Evolutionary conservation across 2,329 filamentous ascomycete genomes (phyloP).

Genomic region (Trichophyton benhamiae): DNA sequence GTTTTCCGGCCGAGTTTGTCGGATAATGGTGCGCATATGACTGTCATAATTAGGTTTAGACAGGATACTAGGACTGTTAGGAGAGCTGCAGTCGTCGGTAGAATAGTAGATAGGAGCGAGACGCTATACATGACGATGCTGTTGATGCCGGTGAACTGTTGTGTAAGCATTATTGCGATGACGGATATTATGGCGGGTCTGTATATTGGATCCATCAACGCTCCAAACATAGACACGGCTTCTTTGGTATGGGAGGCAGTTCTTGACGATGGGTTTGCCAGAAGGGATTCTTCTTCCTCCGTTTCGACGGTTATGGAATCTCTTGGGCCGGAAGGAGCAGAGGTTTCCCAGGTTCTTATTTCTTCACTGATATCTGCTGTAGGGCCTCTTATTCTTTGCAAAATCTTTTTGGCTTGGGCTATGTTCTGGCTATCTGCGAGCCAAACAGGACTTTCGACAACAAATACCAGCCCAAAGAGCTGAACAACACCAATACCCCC

Average conservation of each 20-base stretch:
- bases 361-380: conserved; percentile 61
- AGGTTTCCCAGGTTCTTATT: conserved; percentile 46
- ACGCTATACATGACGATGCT: conserved; percentile 98
- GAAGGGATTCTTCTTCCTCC: conserved; percentile 57
- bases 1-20: conserved; percentile 80
- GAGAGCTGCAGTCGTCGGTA: conserved; percentile 68
- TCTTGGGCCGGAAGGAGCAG: conserved; percentile 12
- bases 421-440: conserved; percentile 54
- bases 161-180: conserved; percentile 79
- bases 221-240: conserved; percentile 52
- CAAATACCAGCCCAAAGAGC: conserved; percentile 55
- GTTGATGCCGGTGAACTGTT: conserved; percentile 91
- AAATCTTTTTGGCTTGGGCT: conserved; percentile 49
- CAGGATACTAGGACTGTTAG: conserved; percentile 79
- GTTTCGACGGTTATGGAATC: neutral
- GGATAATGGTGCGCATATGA: conserved; percentile 68
- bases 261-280: conserved; percentile 45
- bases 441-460: conserved; percentile 83
- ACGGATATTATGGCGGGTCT: conserved; percentile 68
- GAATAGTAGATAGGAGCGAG: conserved; percentile 65
- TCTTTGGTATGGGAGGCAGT: conserved; percentile 51
- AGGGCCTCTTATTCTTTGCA: conserved; percentile 65
- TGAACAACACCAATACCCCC: conserved; percentile 57
- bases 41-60: conserved; percentile 74
- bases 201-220: conserved; percentile 55